These are phyloP conservation scores for Lentinula sp. DNA, from an alignment of 768 basidiomycete genomes.

Conservation along the genomic window DNA sequence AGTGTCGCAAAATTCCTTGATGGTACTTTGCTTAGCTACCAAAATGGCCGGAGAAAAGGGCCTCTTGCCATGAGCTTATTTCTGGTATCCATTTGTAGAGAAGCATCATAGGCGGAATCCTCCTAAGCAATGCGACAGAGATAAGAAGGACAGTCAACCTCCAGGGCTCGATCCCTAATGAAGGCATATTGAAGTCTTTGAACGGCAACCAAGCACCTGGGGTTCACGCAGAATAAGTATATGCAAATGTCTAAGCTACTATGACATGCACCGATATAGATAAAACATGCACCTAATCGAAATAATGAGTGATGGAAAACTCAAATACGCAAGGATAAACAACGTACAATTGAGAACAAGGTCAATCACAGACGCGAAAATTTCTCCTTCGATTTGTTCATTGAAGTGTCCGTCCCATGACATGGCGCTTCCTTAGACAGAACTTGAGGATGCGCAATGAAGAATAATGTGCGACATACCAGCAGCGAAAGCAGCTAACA, in stretches of 20 bases:
- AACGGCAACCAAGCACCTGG: conserved; percentile 79
- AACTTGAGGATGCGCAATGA: background rate
- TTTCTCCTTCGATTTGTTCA: conserved; percentile 72
- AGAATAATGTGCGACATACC: conserved; percentile 31
- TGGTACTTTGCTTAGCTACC: conserved; percentile 31
- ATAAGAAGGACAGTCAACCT: conserved; percentile 63
- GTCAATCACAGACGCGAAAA: conserved; percentile 88
- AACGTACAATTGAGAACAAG: conserved; percentile 64
- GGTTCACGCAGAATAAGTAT: background rate
- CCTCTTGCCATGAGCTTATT: conserved; percentile 78
- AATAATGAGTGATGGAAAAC: background rate
- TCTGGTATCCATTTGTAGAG: conserved; percentile 87
- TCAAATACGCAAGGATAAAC: too few relatives aligned
- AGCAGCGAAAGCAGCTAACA: conserved; percentile 84
- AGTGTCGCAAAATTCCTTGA: background rate
- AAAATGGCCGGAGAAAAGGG: conserved; percentile 89
- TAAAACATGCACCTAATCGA: conserved; percentile 46
- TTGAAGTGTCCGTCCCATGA: conserved; percentile 90
- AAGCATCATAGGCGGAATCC: conserved; percentile 73
- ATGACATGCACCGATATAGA: conserved; percentile 50
- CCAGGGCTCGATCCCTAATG: conserved; percentile 64
- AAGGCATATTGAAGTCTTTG: conserved; percentile 43
- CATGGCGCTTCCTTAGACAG: conserved; percentile 69
- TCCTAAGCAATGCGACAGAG: conserved; percentile 64
- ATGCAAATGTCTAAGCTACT: background rate